phyloP scores from a whole-genome alignment of 805 yeast species.

The Pichia occidentalis region DNA sequence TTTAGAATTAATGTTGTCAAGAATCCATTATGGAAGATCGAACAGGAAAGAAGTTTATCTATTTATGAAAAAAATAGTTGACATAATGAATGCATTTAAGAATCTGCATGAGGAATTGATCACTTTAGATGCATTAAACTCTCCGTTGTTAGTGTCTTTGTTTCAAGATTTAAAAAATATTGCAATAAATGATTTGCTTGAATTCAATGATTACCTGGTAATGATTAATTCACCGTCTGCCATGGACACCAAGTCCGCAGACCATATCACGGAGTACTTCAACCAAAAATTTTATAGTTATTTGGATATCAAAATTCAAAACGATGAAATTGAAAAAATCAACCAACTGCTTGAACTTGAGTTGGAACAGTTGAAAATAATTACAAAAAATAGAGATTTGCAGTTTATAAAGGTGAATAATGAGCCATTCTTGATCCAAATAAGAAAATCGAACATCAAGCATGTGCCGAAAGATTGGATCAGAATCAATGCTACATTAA shows the following conservation, averaged over 20 bases:
- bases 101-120: slow-evolving; percentile 14
- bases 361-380: slow-evolving; percentile 37
- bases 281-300: slow-evolving; percentile 37
- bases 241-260: slow-evolving; percentile 40
- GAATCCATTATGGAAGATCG: slow-evolving; percentile 53
- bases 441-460: slow-evolving; percentile 51
- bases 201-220: slow-evolving; percentile 8
- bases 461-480: slow-evolving; percentile 71
- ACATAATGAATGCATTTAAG: slow-evolving; percentile 30
- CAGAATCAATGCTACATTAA: slow-evolving; percentile 60
- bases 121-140: slow-evolving; percentile 19
- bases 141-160: neutral
- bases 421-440: slow-evolving; percentile 71
- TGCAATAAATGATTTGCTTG: slow-evolving; percentile 1
- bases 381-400: slow-evolving; percentile 27
- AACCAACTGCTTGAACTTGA: slow-evolving; percentile 47
- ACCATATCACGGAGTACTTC: slow-evolving; percentile 33
- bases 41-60: slow-evolving; percentile 54
- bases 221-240: slow-evolving; percentile 52
- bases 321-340: slow-evolving; percentile 38
- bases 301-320: slow-evolving; percentile 29
- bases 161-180: slow-evolving; percentile 11
- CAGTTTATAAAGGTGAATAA: slow-evolving; percentile 26
- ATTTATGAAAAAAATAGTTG: slow-evolving; percentile 42
- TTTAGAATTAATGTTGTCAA: slow-evolving; percentile 49